Base-by-base conservation (phyloP, 2,329 filamentous ascomycete genomes). In the Mycosphaerella sp. region DNA sequence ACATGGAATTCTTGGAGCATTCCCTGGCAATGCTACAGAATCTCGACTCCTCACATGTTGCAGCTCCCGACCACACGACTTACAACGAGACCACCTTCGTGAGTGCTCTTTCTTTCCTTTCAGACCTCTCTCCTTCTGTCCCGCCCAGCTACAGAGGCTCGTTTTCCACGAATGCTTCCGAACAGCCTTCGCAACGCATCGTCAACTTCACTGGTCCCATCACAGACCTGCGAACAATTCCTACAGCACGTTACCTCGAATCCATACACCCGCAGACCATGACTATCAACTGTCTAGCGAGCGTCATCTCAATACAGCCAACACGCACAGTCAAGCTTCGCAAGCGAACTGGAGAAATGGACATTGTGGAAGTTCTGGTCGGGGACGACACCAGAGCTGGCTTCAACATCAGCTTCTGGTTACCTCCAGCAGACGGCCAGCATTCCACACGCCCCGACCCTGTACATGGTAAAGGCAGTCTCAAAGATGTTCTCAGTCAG, bases 391-490 rank as follows among this genome's bases (percentile, higher is more conserved):
- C 89, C 0, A 80, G 78, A 57, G 80, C 87, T 0, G 86, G 85
- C 2, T 95, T 96, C 69, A 81, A 78, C 25, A 75, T 96, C 49
- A 90, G 86, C 2, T 89, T 95, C 66, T 97, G 91, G 91, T 72
- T 95, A 1, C 70, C 77, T 4, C 68, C 73, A 2, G 49, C 55
- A 16, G 62, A 68, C 54, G 58, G 61, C n/a, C 55, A 59, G 14
- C 37, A 14, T n/a, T 21, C 17, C 5, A 41, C 28, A 13, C 25
- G 4, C 6, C 36, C 39, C 13, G 13, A 27, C 1, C 16, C 13
- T 18, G 8, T 6, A 25, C 55, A 32, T 9, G 54, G 56, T 27
- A 58, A 58, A 21, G 55, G 56, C 40, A 57, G 32, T 35, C 69
- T 80, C 18, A 64, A 72, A 8, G 60, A 64, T 57, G 73, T 61